phyloP scores from a whole-genome alignment of 2,329 filamentous ascomycete genomes.

The Lachnellula hyalina region DNA sequence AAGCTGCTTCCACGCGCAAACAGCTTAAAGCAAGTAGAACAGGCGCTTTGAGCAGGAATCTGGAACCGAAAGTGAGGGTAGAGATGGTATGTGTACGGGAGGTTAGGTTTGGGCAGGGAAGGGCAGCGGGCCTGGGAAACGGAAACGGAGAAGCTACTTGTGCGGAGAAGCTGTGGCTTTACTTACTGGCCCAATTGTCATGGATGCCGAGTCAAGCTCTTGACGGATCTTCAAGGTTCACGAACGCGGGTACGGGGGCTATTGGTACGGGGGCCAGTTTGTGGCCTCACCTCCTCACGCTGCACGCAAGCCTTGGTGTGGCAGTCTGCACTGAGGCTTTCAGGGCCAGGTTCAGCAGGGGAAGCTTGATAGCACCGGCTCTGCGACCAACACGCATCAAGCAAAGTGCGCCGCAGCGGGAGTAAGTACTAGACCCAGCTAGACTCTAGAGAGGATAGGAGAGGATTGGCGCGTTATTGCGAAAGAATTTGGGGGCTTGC shows the following conservation, averaged over 20 bases:
- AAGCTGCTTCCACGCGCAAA: slow-evolving; percentile 23
- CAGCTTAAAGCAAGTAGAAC: slow-evolving; percentile 22
- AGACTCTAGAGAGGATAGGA: background rate
- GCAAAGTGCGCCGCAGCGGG: background rate
- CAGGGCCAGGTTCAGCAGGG: background rate
- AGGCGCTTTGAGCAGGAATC: slow-evolving; percentile 13
- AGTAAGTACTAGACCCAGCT: background rate
- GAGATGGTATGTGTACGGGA: slow-evolving; percentile 3
- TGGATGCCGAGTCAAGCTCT: slow-evolving; percentile 22
- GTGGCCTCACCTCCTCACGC: slow-evolving; percentile 2
- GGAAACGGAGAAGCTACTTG: slow-evolving; percentile 11
- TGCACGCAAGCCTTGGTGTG: background rate
- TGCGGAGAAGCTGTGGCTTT: slow-evolving; percentile 29
- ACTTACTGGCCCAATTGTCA: slow-evolving; percentile 3
- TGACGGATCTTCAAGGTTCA: slow-evolving; percentile 10
- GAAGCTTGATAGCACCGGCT: slow-evolving; percentile 1
- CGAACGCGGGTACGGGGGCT: slow-evolving; percentile 16
- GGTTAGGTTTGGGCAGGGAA: background rate
- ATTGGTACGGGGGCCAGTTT: slow-evolving; percentile 1
- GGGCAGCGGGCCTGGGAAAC: background rate
- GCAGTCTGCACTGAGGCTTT: background rate
- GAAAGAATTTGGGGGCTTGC: background rate
- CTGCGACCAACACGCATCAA: background rate
- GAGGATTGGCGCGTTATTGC: background rate
- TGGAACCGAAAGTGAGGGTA: slow-evolving; percentile 10